Evolutionary conservation across 768 basidiomycete species (phyloP), one percentile per base, ranked within the genome.

Genomic region (Dentipellis sp.): DNA sequence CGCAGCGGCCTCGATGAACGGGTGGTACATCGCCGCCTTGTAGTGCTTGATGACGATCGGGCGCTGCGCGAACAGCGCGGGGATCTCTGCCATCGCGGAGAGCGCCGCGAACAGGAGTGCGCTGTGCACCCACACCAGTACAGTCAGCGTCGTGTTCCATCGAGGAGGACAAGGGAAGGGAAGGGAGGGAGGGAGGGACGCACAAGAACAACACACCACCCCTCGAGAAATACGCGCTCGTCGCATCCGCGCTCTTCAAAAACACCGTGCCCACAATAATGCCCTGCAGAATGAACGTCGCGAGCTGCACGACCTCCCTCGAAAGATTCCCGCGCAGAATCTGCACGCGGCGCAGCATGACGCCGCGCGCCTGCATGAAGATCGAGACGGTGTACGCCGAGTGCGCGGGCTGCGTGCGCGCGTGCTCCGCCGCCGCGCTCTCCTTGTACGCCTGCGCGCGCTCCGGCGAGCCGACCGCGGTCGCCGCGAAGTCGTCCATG

Each of bases 171-270:
- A 5, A 37, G 39, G 16, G n/a, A n/a, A n/a, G n/a, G n/a, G n/a
- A n/a, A n/a, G n/a, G n/a, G n/a, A n/a, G n/a, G n/a, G n/a, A n/a
- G n/a, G n/a, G n/a, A n/a, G n/a, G 38, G 22, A 69, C 79, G 34
- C 65, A 84, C 78, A 90, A 88, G 77, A 87, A 91, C 17, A 92
- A 72, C 21, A 86, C 75, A 69, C 88, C 83, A 40, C 87, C 88
- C 17, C 89, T 79, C n/a, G 84, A 82, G 74, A 87, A 90, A 65
- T 79, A 84, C 10, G 79, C 81, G 12, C 73, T 67, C 0, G 88
- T 87, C 9, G 72, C 70, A 14, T 79, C 71, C 0, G 78, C 73
- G 36, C 82, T 69, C 9, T 76, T 71, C 56, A 81, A 73, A 74
- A 87, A 91, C 29, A 87, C 77, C 0, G 80, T 82, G 23, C 87